A percentile compares a stretch with the other conserved stretches of the same genome.
phyloP scores from a whole-genome alignment of 2,329 filamentous ascomycete species.

The Claviceps digitariae region DNA sequence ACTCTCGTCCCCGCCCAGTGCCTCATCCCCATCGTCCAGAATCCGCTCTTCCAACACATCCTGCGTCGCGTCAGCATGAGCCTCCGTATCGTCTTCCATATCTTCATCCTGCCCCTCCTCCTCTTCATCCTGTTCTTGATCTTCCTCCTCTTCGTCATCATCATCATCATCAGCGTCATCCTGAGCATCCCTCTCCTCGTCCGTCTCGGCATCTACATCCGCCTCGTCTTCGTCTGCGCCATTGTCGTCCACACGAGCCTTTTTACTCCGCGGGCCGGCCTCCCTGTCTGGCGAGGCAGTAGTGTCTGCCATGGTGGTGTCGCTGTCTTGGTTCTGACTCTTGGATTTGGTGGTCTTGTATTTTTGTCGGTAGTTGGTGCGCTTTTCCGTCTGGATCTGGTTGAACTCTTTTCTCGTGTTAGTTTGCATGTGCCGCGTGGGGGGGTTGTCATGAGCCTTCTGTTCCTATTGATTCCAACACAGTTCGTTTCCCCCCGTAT shows the following conservation, averaged over 20 bases:
- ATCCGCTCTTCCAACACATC: constrained; percentile 37
- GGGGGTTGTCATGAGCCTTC: too few species aligned
- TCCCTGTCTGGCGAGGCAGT: constrained; percentile 12
- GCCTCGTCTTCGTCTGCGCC: constrained; percentile 8
- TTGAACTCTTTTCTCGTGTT: constrained; percentile 46
- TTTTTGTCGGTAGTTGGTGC: constrained; percentile 58
- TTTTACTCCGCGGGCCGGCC: constrained; percentile 26
- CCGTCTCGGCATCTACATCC: constrained; percentile 16
- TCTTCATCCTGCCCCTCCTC: constrained; percentile 28
- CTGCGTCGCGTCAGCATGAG: constrained; percentile 32
- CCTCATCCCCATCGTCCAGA: constrained; percentile 43
- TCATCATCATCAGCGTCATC: constrained; percentile 27
- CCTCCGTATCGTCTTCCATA: constrained; percentile 27
- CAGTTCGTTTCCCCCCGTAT: too few species aligned
- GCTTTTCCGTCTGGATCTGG: constrained; percentile 59
- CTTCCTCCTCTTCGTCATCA: constrained; percentile 32
- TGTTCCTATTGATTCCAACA: too few species aligned
- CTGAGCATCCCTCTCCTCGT: constrained; percentile 27
- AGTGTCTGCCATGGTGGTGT: constrained; percentile 27
- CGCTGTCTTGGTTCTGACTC: constrained; percentile 8
- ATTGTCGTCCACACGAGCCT: constrained; percentile 26
- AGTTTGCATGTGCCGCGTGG: background rate
- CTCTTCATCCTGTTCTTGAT: constrained; percentile 29
- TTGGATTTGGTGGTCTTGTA: constrained; percentile 44
- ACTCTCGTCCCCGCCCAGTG: constrained; percentile 48